These are phyloP conservation scores for Nannochloropsis oceanica DNA, from an alignment of 108 stramenopile genomes.

Conservation along the genomic window DNA sequence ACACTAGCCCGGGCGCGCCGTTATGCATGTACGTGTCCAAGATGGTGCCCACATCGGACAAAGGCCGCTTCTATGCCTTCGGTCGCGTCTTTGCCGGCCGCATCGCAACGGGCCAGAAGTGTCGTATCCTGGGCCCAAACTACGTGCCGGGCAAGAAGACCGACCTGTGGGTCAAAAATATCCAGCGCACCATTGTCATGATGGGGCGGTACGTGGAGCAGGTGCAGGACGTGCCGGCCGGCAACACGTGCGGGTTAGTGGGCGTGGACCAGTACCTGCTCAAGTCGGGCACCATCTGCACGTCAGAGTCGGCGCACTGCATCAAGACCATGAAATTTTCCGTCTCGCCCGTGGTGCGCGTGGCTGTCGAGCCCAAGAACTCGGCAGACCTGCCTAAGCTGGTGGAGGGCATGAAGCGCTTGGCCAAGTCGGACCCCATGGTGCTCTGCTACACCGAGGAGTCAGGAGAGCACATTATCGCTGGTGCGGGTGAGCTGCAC, in stretches of 20 bases:
- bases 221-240: constrained; percentile 96
- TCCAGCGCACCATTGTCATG: constrained; percentile 99
- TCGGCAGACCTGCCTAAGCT: constrained; percentile 98
- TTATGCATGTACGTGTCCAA: constrained; percentile 89
- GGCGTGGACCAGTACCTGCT: constrained; percentile 99
- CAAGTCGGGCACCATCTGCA: constrained; percentile 98
- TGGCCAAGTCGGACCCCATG: constrained; percentile 99
- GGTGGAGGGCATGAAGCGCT: constrained; percentile 99
- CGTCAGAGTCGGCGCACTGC: constrained; percentile 78
- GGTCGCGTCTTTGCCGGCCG: constrained; percentile 99
- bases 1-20: constrained; percentile 79
- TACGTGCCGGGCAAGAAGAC: constrained; percentile 99
- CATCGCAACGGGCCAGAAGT: constrained; percentile 97
- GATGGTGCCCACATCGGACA: constrained; percentile 99
- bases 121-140: constrained; percentile 99
- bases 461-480: constrained; percentile 98
- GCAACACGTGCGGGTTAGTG: constrained; percentile 98
- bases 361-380: constrained; percentile 99
- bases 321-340: constrained; percentile 99
- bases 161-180: constrained; percentile 99
- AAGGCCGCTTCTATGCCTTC: constrained; percentile 99
- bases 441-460: constrained; percentile 99
- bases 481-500: constrained; percentile 97
- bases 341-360: constrained; percentile 98
- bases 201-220: constrained; percentile 98